Percentiles rank a stretch among this genome's conserved stretches.
These are phyloP conservation scores for Fusarium paranaense DNA, from an alignment of 2,329 filamentous ascomycete species.

Conservation along the genomic window DNA sequence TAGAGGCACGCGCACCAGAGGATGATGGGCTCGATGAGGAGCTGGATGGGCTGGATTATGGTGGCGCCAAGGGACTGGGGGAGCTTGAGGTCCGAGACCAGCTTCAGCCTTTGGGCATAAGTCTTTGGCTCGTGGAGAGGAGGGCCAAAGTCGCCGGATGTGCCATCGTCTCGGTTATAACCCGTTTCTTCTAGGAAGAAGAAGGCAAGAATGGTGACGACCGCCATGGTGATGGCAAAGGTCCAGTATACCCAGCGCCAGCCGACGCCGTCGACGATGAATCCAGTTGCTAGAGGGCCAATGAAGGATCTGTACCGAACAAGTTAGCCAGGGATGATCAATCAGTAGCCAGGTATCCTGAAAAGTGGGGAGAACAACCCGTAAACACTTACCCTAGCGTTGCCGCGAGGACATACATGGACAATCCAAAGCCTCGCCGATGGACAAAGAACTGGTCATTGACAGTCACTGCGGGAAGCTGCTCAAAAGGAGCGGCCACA, in stretches of 20 bases:
- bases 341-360: background rate
- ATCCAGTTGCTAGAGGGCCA: background rate
- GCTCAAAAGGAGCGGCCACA: background rate
- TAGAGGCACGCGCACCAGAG: background rate
- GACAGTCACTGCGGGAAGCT: background rate
- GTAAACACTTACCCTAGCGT: slow-evolving; percentile 47
- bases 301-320: background rate
- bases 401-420: slow-evolving; percentile 2
- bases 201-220: background rate
- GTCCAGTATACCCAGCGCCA: background rate
- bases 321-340: slow-evolving; percentile 27
- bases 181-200: background rate
- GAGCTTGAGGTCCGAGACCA: background rate
- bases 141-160: background rate
- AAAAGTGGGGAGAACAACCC: background rate
- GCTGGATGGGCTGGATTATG: background rate
- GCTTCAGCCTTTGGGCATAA: background rate
- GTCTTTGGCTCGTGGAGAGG: background rate
- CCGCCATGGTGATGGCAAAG: background rate
- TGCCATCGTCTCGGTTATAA: background rate
- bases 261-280: background rate
- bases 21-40: background rate
- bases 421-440: slow-evolving; percentile 3
- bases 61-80: background rate
- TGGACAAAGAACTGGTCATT: slow-evolving; percentile 8